phyloP scores from a whole-genome alignment of 345 rosid genomes.

The Capsella bursapastoris region DNA sequence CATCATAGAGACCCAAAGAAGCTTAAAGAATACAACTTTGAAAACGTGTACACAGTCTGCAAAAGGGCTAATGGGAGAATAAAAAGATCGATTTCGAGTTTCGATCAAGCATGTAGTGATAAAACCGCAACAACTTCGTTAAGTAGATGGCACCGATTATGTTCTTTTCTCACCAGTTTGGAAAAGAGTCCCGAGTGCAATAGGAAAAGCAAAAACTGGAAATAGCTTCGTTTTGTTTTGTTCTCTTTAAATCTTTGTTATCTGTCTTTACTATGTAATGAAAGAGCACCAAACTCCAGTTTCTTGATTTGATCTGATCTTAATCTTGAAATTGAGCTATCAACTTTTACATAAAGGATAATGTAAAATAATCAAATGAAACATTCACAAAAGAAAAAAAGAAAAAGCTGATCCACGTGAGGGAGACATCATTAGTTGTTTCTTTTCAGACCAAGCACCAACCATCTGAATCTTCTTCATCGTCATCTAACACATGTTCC shows the following conservation, averaged over 20 bases:
- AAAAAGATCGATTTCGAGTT: constrained; percentile 24
- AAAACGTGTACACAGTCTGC: constrained; percentile 14
- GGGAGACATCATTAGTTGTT: constrained; percentile 39
- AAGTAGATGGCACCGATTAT: constrained; percentile 39
- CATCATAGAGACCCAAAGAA: constrained; percentile 6
- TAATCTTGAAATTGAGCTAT: constrained; percentile 18
- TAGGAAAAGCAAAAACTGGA: constrained; percentile 31
- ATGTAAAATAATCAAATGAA: constrained; percentile 2
- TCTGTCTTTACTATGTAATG: constrained; percentile 35
- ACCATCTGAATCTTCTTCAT: constrained; percentile 55
- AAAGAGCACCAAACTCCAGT: constrained; percentile 33
- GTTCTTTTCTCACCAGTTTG: constrained; percentile 28
- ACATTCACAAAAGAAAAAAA: constrained; percentile 34
- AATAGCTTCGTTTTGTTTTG: constrained; percentile 12
- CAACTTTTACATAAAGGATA: constrained; percentile 22
- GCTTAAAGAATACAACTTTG: constrained; percentile 14
- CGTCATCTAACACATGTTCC: constrained; percentile 48
- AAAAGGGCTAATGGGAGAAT: constrained; percentile 26
- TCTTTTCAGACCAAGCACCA: constrained; percentile 57
- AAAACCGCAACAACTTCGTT: constrained; percentile 20
- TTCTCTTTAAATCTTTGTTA: constrained; percentile 23
- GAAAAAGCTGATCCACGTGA: constrained; percentile 29
- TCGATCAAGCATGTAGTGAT: constrained; percentile 32
- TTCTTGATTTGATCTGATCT: constrained; percentile 20
- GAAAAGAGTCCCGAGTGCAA: constrained; percentile 37